Evolutionary conservation across 257 asterid genomes (phyloP).

Genomic region (Nicotiana noctiflora): DNA sequence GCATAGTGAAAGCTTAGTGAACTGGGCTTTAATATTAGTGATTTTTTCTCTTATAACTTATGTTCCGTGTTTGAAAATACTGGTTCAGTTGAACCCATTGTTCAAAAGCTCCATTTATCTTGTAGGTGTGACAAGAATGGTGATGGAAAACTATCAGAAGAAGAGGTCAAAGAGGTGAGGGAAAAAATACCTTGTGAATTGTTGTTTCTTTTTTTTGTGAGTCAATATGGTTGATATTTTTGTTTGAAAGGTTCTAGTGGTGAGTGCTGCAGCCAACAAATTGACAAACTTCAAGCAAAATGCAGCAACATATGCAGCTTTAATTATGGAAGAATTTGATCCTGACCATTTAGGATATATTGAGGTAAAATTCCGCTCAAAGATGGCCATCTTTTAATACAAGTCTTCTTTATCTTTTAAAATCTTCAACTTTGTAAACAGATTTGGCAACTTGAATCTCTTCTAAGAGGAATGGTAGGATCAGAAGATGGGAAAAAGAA

Average conservation of each 20-base stretch:
- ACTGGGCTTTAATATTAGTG: too few species aligned
- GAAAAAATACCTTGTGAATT: neutral
- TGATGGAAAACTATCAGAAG: conserved; percentile 86
- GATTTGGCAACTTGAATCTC: conserved; percentile 90
- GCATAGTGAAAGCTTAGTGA: too few species aligned
- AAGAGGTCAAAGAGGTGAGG: conserved; percentile 85
- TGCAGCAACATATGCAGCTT: conserved; percentile 61
- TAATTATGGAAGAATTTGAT: conserved; percentile 94
- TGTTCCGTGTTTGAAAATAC: too few species aligned
- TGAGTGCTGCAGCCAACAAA: conserved; percentile 93
- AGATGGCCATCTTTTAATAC: neutral
- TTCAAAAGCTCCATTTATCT: neutral
- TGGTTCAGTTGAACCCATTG: neutral
- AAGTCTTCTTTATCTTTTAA: neutral
- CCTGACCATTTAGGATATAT: conserved; percentile 85
- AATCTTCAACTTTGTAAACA: conserved; percentile 8
- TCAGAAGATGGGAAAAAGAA: conserved; percentile 26
- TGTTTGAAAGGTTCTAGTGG: conserved; percentile 63
- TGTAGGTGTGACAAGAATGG: conserved; percentile 97
- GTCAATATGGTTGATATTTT: conserved; percentile 9
- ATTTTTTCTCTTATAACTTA: too few species aligned
- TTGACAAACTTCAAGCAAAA: conserved; percentile 63
- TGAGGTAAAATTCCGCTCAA: conserved; percentile 38
- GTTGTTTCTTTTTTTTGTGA: neutral
- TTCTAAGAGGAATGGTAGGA: conserved; percentile 63